These are phyloP conservation scores for Alternaria incomplexa DNA, from an alignment of 2,329 filamentous ascomycete genomes.

Conservation along the genomic window DNA sequence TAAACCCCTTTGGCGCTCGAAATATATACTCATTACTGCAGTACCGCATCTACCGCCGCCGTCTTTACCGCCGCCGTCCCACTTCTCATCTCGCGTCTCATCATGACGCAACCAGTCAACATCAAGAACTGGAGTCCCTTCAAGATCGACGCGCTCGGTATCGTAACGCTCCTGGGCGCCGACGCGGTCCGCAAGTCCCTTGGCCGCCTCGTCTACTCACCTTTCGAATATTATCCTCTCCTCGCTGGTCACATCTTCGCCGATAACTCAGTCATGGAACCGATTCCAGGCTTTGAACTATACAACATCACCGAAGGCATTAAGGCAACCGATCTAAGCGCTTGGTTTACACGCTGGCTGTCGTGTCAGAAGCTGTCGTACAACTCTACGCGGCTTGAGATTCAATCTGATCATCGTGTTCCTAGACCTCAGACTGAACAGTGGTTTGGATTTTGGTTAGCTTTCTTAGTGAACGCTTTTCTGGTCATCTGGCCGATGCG, in stretches of 20 bases:
- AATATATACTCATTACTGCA: neutral
- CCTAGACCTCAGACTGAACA: neutral
- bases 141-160: neutral
- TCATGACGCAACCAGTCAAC: neutral
- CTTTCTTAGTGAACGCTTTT: neutral
- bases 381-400: neutral
- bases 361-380: neutral
- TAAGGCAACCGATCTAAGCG: conserved; percentile 5
- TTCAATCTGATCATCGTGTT: neutral
- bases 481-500: neutral
- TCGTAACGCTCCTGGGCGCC: neutral
- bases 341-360: conserved; percentile 11
- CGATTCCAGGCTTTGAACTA: conserved; percentile 2
- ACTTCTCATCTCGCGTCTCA: neutral
- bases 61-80: neutral
- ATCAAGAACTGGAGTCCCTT: neutral
- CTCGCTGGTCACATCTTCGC: conserved; percentile 1
- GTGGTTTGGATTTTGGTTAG: neutral
- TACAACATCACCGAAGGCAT: conserved; percentile 9
- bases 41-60: neutral
- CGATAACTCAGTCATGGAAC: conserved; percentile 1
- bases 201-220: neutral
- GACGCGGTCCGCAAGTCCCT: neutral
- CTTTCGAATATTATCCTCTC: neutral
- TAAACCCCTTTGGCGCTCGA: neutral